phyloP scores from a whole-genome alignment of 1,284 basidiomycete genomes.

The Inonotus obliquus region DNA sequence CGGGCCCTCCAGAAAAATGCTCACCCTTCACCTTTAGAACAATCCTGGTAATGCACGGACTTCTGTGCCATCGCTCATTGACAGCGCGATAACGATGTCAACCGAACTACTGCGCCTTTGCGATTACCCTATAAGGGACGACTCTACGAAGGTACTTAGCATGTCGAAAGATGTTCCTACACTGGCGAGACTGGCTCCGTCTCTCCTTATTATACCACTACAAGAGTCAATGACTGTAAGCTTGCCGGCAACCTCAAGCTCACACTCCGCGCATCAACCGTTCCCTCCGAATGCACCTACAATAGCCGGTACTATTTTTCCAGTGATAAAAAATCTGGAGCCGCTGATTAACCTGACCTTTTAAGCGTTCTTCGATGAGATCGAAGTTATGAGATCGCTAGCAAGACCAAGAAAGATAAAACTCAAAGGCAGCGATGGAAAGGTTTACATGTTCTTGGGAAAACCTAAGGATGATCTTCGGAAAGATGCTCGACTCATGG shows the following conservation, averaged over 20 bases:
- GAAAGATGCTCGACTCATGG: constrained; percentile 98
- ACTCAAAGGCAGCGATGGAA: constrained; percentile 80
- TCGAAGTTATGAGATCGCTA: constrained; percentile 91
- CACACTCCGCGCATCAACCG: constrained; percentile 69
- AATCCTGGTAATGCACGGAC: constrained; percentile 36
- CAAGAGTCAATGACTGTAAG: constrained; percentile 92
- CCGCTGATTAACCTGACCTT: constrained; percentile 8
- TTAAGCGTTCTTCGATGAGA: constrained; percentile 73
- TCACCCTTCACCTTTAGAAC: constrained; percentile 26
- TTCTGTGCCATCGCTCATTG: constrained; percentile 49
- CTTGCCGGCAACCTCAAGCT: constrained; percentile 70
- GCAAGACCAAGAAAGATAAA: constrained; percentile 92
- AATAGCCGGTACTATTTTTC: constrained; percentile 56
- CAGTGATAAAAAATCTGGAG: neutral
- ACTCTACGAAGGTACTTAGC: constrained; percentile 42
- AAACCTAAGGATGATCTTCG: constrained; percentile 98
- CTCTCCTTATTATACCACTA: constrained; percentile 80
- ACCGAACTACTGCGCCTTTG: constrained; percentile 67
- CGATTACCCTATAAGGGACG: constrained; percentile 49
- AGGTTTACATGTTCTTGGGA: constrained; percentile 87
- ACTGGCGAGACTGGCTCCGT: constrained; percentile 55
- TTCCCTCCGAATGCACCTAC: constrained; percentile 79
- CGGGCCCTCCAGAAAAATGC: neutral
- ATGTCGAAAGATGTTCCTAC: constrained; percentile 65
- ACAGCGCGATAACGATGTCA: constrained; percentile 56